phyloP scores from a whole-genome alignment of 2,329 filamentous ascomycete species.

The Grosmannia huntii region DNA sequence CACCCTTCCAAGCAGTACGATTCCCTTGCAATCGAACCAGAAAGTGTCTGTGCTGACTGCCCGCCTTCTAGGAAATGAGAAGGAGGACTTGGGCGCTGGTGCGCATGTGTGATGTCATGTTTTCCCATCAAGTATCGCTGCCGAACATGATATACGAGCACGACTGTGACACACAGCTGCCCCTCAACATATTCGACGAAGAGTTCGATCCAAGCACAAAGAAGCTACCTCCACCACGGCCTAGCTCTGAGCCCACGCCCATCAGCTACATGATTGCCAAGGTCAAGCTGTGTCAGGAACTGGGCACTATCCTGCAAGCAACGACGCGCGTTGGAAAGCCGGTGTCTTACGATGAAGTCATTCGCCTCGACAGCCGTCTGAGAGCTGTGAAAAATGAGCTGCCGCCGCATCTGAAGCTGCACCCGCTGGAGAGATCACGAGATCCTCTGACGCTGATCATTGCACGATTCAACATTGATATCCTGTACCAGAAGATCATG shows the following conservation, averaged over 20 bases:
- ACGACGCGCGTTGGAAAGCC: constrained; percentile 42
- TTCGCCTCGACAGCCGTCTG: constrained; percentile 48
- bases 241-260: constrained; percentile 58
- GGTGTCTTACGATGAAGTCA: constrained; percentile 50
- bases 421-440: constrained; percentile 58
- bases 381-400: constrained; percentile 52
- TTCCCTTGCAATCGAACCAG: neutral
- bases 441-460: constrained; percentile 79
- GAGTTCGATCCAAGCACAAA: constrained; percentile 61
- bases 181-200: constrained; percentile 69
- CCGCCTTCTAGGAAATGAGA: constrained; percentile 48
- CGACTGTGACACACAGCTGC: constrained; percentile 63
- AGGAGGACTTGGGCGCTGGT: constrained; percentile 57
- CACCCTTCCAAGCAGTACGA: constrained; percentile 57
- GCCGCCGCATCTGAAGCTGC: constrained; percentile 67
- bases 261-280: constrained; percentile 72
- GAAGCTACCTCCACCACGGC: constrained; percentile 52
- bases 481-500: constrained; percentile 78
- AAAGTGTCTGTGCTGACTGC: neutral
- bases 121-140: constrained; percentile 60
- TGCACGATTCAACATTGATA: constrained; percentile 71
- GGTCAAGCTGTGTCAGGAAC: constrained; percentile 51
- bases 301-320: constrained; percentile 59
- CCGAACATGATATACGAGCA: constrained; percentile 59
- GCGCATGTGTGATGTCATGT: constrained; percentile 60